Evolutionary conservation across 1,284 basidiomycete species (phyloP).

Genomic region (Stygiomarasmius scandens): DNA sequence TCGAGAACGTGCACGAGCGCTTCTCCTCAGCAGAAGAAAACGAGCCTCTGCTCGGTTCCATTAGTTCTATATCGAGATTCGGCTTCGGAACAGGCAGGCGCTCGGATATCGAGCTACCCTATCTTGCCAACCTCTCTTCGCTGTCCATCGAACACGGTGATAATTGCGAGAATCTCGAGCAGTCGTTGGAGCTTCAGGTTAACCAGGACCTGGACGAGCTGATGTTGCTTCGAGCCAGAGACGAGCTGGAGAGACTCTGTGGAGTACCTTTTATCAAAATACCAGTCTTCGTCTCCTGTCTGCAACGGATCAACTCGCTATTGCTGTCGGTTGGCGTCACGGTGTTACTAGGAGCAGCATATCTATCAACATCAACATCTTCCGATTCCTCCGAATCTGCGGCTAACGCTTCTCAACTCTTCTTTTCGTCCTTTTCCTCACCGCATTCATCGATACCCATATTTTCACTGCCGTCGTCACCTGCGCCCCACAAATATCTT

Average conservation of each 20-base stretch:
- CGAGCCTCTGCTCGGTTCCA: not conserved
- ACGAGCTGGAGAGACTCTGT: slow-evolving; percentile 76
- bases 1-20: too few species aligned
- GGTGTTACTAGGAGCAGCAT: slow-evolving; percentile 46
- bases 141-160: not conserved
- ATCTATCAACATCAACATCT: not conserved
- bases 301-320: slow-evolving; percentile 73
- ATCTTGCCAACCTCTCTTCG: not conserved
- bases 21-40: too few species aligned
- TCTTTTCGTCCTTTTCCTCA: slow-evolving; percentile 32
- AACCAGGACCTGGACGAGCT: slow-evolving; percentile 8
- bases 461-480: not conserved
- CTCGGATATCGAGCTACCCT: not conserved
- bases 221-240: slow-evolving; percentile 43
- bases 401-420: slow-evolving; percentile 48
- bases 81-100: too few species aligned
- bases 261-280: slow-evolving; percentile 73
- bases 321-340: slow-evolving; percentile 67
- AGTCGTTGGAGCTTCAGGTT: slow-evolving; percentile 9
- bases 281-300: slow-evolving; percentile 72
- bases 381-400: slow-evolving; percentile 33
- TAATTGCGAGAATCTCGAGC: not conserved
- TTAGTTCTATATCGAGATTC: not conserved
- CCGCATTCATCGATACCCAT: slow-evolving; percentile 11
- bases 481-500: not conserved